These are phyloP conservation scores for Austroboletus festivus DNA, from an alignment of 768 basidiomycete species.

Conservation along the genomic window DNA sequence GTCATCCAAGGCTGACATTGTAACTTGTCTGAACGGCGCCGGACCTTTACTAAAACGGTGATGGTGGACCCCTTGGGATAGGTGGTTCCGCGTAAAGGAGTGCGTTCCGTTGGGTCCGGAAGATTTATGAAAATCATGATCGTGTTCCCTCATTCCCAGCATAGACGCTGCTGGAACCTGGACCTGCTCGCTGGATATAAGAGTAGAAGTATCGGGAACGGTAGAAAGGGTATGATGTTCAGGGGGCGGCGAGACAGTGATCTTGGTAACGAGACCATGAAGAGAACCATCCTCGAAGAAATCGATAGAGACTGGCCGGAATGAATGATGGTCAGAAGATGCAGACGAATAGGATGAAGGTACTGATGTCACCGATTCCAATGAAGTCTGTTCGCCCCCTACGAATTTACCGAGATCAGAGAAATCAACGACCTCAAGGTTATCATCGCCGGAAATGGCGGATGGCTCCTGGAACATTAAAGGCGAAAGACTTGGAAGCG, in stretches of 20 bases:
- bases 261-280: conserved; percentile 40
- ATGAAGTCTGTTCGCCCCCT: conserved; percentile 33
- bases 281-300: conserved; percentile 58
- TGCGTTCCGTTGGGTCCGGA: conserved; percentile 18
- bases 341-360: conserved; percentile 18
- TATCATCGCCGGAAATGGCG: conserved; percentile 49
- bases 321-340: conserved; percentile 21
- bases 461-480: conserved; percentile 36
- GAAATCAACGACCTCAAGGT: conserved; percentile 80
- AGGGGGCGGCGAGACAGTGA: conserved; percentile 10
- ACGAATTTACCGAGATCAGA: conserved; percentile 71
- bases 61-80: conserved; percentile 13
- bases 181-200: conserved; percentile 7
- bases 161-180: neutral
- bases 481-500: conserved; percentile 32
- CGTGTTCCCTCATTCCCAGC: conserved; percentile 17
- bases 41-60: conserved; percentile 24
- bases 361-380: conserved; percentile 9
- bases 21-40: conserved; percentile 42
- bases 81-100: conserved; percentile 14
- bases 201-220: conserved; percentile 15
- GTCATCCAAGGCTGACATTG: conserved; percentile 77
- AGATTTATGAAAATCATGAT: conserved; percentile 18
- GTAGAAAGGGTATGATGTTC: conserved; percentile 16
- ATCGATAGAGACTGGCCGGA: conserved; percentile 62